A percentile compares a stretch with the other conserved stretches of the same genome.
Evolutionary conservation across 164 flowering plant genomes (phyloP).

Genomic region (Piper betle): DNA sequence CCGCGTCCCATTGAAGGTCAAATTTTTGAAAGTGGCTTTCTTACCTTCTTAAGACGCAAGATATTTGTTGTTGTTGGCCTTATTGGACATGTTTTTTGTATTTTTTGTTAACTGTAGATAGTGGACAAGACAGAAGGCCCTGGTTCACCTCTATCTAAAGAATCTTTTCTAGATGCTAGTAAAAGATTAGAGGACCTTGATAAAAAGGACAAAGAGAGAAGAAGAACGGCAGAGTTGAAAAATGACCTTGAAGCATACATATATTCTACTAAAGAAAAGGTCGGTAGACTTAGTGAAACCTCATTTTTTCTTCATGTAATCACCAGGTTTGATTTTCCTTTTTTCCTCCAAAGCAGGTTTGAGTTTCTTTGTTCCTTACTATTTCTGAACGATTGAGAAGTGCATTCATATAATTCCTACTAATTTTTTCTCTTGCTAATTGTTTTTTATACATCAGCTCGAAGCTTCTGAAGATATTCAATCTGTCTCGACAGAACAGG

Average conservation of each 20-base stretch:
- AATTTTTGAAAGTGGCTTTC: not conserved
- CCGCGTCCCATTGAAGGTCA: conserved; percentile 84
- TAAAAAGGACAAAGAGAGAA: conserved; percentile 79
- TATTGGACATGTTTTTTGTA: not conserved
- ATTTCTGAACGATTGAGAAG: not conserved
- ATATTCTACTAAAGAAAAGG: conserved; percentile 92
- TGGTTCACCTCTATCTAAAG: conserved; percentile 59
- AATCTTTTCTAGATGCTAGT: conserved; percentile 57
- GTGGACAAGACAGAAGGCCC: conserved; percentile 73
- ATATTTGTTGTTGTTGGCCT: not conserved
- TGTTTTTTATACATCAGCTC: conserved; percentile 34
- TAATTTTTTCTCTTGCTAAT: not conserved
- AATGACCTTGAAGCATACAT: conserved; percentile 89
- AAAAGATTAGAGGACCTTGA: conserved; percentile 56
- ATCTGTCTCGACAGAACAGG: conserved; percentile 50
- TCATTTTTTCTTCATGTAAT: not conserved
- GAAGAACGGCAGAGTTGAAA: conserved; percentile 89
- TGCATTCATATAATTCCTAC: not conserved
- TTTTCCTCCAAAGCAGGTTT: not conserved
- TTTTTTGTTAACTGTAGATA: conserved; percentile 27
- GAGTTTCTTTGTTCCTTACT: not conserved
- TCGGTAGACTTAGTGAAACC: conserved; percentile 6
- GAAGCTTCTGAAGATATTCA: conserved; percentile 53
- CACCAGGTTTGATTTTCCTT: not conserved
- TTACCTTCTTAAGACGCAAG: not conserved